Evolutionary conservation across 2,329 filamentous ascomycete genomes (phyloP).

Genomic region (Phyllosticta ampelicida): DNA sequence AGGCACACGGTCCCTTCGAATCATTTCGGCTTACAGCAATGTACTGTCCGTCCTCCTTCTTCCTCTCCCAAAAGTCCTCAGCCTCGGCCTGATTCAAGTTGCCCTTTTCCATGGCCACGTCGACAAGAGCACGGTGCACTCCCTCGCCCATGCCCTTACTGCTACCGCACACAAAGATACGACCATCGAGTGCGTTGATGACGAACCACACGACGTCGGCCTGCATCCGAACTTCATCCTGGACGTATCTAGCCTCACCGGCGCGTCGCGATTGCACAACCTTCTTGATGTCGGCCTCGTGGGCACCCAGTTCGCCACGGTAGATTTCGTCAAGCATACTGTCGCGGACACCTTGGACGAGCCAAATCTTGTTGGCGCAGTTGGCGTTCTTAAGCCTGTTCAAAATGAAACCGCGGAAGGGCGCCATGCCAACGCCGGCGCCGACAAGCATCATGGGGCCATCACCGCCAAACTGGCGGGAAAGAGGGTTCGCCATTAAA

Average conservation of each 20-base stretch:
- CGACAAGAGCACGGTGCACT: constrained; percentile 75
- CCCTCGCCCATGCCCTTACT: constrained; percentile 97
- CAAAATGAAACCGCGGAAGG: constrained; percentile 95
- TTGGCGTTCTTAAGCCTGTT: constrained; percentile 87
- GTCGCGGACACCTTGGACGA: constrained; percentile 89
- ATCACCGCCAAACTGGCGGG: constrained; percentile 81
- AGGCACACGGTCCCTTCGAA: not conserved
- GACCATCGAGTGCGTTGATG: constrained; percentile 88
- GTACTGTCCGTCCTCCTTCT: constrained; percentile 89
- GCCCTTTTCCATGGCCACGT: constrained; percentile 88
- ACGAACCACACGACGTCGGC: constrained; percentile 98
- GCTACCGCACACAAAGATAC: constrained; percentile 92
- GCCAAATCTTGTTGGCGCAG: constrained; percentile 96
- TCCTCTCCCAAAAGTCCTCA: constrained; percentile 76
- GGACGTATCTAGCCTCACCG: constrained; percentile 80
- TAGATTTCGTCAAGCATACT: constrained; percentile 92
- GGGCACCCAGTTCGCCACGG: constrained; percentile 88
- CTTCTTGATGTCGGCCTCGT: constrained; percentile 51
- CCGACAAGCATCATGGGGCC: constrained; percentile 97
- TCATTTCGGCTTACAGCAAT: constrained; percentile 59
- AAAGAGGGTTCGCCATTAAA: constrained; percentile 92
- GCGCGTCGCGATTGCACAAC: constrained; percentile 40
- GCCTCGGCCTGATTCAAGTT: constrained; percentile 76
- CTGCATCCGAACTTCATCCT: constrained; percentile 85
- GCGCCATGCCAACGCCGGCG: constrained; percentile 90